These are phyloP conservation scores for Opeltia flavorubescens DNA, from an alignment of 495 filamentous ascomycete species.

Conservation along the genomic window DNA sequence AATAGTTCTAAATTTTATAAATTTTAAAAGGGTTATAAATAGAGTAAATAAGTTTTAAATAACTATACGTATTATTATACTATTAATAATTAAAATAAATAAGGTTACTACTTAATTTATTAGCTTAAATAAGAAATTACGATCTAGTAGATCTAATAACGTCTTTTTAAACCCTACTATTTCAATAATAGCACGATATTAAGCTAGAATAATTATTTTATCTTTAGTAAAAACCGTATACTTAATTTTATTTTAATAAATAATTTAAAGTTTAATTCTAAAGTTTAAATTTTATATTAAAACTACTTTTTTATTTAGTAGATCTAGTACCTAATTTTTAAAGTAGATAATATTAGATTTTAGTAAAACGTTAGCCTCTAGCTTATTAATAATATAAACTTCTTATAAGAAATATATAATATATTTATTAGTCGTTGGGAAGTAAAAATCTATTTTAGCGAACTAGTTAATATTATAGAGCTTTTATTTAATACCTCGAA, in stretches of 20 bases:
- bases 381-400: constrained; percentile 1
- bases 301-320: not conserved
- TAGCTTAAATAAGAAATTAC: not conserved
- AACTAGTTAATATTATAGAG: no score
- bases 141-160: not conserved
- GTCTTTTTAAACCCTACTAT: not conserved
- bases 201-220: not conserved
- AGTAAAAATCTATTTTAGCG: no score
- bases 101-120: not conserved
- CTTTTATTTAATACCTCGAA: no score
- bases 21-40: not conserved
- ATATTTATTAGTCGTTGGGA: no score
- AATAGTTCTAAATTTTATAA: not conserved
- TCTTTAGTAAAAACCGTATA: no score
- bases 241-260: no score
- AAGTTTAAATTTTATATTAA: no score
- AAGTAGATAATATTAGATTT: not conserved
- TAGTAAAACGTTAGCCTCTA: constrained; percentile 5
- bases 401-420: no score
- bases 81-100: not conserved
- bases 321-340: not conserved
- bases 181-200: not conserved
- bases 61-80: not conserved
- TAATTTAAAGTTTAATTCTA: no score
- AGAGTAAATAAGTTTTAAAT: not conserved